phyloP scores from a whole-genome alignment of 2,329 filamentous ascomycete genomes.

The Tolypocladium endophyticum region DNA sequence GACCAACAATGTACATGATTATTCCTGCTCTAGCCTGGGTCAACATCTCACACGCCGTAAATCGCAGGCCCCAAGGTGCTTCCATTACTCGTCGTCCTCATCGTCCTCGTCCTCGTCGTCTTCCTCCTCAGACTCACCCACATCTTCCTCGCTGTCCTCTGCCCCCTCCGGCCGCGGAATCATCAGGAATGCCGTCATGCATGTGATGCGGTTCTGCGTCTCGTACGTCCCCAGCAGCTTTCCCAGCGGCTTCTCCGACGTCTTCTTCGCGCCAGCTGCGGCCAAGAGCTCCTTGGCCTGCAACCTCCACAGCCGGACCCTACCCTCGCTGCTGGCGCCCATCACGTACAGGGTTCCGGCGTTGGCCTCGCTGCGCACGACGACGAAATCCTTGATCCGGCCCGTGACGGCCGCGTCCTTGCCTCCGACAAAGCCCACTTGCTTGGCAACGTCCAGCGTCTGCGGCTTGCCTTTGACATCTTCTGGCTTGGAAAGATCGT shows the following conservation, averaged over 20 bases:
- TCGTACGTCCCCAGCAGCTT: constrained; percentile 66
- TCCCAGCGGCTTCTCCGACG: constrained; percentile 36
- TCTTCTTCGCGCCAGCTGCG: constrained; percentile 13
- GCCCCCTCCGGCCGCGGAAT: constrained; percentile 52
- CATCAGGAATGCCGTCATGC: constrained; percentile 79
- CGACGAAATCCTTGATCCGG: constrained; percentile 81
- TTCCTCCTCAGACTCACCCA: constrained; percentile 30
- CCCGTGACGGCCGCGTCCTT: constrained; percentile 53
- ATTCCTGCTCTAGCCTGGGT: not conserved
- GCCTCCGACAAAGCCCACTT: constrained; percentile 72
- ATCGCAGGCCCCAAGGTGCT: not conserved
- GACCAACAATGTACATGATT: constrained; percentile 99
- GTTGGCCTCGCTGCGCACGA: constrained; percentile 37
- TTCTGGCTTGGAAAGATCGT: constrained; percentile 28
- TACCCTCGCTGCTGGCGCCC: constrained; percentile 76
- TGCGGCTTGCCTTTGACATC: constrained; percentile 21
- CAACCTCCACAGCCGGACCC: constrained; percentile 68
- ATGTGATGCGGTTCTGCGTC: constrained; percentile 83
- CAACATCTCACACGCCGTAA: not conserved
- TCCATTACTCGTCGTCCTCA: constrained; percentile 1
- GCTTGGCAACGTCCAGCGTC: constrained; percentile 46
- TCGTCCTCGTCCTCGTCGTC: constrained; percentile 23
- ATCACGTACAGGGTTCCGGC: constrained; percentile 44
- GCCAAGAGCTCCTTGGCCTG: constrained; percentile 26
- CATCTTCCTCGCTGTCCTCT: constrained; percentile 47